Evolutionary conservation across 805 yeast genomes (phyloP).

Genomic region (Sugiyamaella smithiae): DNA sequence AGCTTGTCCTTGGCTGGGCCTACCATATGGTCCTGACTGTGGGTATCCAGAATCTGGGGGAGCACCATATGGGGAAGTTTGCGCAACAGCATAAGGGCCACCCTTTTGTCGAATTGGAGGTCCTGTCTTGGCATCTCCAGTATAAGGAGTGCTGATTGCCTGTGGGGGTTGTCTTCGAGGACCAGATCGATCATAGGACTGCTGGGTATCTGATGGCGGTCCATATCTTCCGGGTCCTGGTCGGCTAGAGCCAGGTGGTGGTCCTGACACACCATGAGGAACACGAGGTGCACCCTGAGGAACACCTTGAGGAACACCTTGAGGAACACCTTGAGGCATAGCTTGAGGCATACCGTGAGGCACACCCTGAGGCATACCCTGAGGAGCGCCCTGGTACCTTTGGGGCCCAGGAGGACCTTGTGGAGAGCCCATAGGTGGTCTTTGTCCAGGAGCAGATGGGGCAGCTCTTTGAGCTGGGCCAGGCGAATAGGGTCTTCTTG

Average conservation of each 20-base stretch:
- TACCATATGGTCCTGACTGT: too few species aligned
- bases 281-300: too few species aligned
- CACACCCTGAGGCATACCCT: too few species aligned
- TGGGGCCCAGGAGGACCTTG: neutral
- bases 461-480: slow-evolving; percentile 6
- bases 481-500: slow-evolving; percentile 6
- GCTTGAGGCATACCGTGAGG: too few species aligned
- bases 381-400: too few species aligned
- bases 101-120: neutral
- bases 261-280: too few species aligned
- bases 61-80: neutral
- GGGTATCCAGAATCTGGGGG: too few species aligned
- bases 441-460: slow-evolving; percentile 10
- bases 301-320: too few species aligned
- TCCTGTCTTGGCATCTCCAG: slow-evolving; percentile 2
- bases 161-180: neutral
- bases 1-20: too few species aligned
- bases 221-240: neutral
- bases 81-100: neutral
- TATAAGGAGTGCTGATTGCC: neutral
- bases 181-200: neutral
- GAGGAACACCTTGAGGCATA: too few species aligned
- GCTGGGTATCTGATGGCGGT: neutral
- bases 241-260: neutral
- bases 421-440: neutral